Percentiles rank a stretch among this genome's conserved stretches.
These are phyloP conservation scores for Xerocomellus dryophilus DNA, from an alignment of 768 basidiomycete genomes.

Conservation along the genomic window DNA sequence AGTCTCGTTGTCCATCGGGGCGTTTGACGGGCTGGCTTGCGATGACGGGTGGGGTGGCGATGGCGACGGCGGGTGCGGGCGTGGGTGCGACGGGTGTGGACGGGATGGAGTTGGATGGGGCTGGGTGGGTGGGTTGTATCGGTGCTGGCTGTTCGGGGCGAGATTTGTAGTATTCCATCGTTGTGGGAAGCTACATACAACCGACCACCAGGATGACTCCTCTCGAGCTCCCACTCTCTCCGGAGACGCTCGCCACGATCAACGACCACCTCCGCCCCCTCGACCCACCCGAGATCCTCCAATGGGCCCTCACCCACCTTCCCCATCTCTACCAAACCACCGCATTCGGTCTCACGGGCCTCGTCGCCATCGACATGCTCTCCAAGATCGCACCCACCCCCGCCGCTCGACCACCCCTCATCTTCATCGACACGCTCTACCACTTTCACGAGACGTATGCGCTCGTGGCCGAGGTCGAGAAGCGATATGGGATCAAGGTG, in stretches of 20 bases:
- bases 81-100: conserved; percentile 19
- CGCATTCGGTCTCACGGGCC: conserved; percentile 93
- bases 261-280: conserved; percentile 72
- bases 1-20: conserved; percentile 47
- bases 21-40: conserved; percentile 14
- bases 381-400: conserved; percentile 61
- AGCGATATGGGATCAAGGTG: conserved; percentile 68
- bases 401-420: conserved; percentile 66
- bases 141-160: conserved; percentile 22
- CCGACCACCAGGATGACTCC: conserved; percentile 36
- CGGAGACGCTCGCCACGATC: conserved; percentile 58
- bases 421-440: conserved; percentile 96
- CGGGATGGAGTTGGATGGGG: conserved; percentile 14
- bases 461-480: conserved; percentile 78
- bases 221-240: conserved; percentile 55
- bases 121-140: conserved; percentile 14
- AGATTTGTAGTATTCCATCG: conserved; percentile 31
- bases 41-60: conserved; percentile 7
- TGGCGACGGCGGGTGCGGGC: conserved; percentile 1
- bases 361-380: conserved; percentile 93
- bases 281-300: conserved; percentile 78
- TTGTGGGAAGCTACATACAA: not conserved
- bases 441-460: conserved; percentile 94
- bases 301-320: conserved; percentile 79
- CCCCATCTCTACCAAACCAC: conserved; percentile 90